A percentile compares a stretch with the other conserved stretches of the same genome.
These are phyloP conservation scores for Pythium apleroticum DNA, from an alignment of 352 stramenopile genomes.

Conservation along the genomic window DNA sequence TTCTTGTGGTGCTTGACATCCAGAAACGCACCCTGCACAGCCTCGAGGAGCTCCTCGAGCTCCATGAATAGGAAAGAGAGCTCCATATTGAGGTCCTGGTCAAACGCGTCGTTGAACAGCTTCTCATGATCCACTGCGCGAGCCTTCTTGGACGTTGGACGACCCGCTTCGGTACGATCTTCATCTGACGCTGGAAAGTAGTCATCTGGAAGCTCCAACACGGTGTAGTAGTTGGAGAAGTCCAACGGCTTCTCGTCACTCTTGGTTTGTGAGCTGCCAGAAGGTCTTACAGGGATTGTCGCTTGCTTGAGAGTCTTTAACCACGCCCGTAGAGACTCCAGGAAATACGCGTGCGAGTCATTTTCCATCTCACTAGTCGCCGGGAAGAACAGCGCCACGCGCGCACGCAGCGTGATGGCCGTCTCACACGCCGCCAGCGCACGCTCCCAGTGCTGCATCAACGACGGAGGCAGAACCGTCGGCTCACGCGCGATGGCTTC, in stretches of 20 bases:
- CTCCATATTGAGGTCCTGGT: constrained; percentile 29
- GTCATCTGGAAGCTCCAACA: neutral
- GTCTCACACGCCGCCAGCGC: constrained; percentile 1
- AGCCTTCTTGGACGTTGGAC: neutral
- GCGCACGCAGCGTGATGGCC: neutral
- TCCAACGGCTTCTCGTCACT: neutral
- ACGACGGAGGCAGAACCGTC: neutral
- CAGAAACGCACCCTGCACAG: constrained; percentile 28
- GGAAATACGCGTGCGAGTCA: neutral
- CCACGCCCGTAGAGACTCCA: neutral
- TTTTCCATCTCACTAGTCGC: neutral
- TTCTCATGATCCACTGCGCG: neutral
- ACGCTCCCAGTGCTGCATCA: neutral
- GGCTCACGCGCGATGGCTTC: neutral
- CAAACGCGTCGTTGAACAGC: neutral
- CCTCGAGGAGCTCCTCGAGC: constrained; percentile 19
- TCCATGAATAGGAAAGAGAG: constrained; percentile 32
- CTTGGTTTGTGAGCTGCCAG: neutral
- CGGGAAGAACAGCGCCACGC: neutral
- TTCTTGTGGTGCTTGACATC: constrained; percentile 36
- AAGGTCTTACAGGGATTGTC: neutral
- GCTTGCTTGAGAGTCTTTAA: neutral
- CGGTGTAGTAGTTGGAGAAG: constrained; percentile 1
- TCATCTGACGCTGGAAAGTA: neutral
- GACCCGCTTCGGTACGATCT: neutral